Evolutionary conservation across 805 yeast genomes (phyloP), one percentile per base, ranked within the genome.

Genomic region (Cyberlindnera suaveolens): DNA sequence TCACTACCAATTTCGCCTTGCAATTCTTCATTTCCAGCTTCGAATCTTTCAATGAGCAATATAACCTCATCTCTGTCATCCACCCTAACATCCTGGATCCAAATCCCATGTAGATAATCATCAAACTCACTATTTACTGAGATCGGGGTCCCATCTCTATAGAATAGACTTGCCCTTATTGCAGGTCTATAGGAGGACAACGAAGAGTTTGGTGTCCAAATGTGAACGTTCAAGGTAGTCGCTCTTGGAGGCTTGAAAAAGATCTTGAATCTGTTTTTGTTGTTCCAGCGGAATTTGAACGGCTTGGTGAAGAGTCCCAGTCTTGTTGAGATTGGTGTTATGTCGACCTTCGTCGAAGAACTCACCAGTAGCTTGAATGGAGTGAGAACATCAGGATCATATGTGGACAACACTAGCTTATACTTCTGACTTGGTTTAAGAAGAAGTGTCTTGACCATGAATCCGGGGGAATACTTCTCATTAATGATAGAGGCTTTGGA

Each of bases 31-130:
- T 48, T 40, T 0, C 80, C 80, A 6, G 56, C 50, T 46, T 75
- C 80, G 44, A 75, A 71, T 33, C 80, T 51, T 49, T 75, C 80
- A n/a, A 72, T 57, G 18, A 75, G 53, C 8, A 75, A 45, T 4
- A 72, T 59, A 42, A 71, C 48, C 0, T 64, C 69, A 2, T 42
- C 45, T 0, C 54, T 53, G 4, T 64, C 36, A 3, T 18, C 20
- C 2, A 57, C 41, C 1, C 5, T 13, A 1, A 49, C 30, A n/a
- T 44, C 27, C 2, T 43, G 36, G 5, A 53, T 9, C 60, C 68
- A 74, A 4, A 70, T 54, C 0, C 80, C 80, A 52, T 69, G 70
- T 7, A 71, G 47, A 18, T 64, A 60, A 43, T 68, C 70, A 42
- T 61, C 62, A 70, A 76, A 74, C n/a, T 54, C 47, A 13, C 63